A percentile compares a stretch with the other conserved stretches of the same genome.
Conservation (phyloP, 1,139 yeast genomes). For the Lodderomyces parapsilosis region DNA sequence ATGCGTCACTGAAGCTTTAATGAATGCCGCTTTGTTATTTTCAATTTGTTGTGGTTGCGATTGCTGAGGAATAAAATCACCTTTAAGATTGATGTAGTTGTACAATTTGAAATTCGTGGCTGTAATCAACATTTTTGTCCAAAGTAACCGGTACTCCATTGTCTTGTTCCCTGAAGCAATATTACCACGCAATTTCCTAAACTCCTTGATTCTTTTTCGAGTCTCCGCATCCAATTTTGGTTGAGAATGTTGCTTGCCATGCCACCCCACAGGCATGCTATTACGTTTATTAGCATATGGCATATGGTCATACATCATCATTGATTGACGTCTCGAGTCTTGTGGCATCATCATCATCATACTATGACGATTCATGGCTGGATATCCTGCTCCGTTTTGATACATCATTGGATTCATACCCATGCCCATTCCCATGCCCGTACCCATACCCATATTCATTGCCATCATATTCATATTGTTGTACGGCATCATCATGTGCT, state of each 20-base stretch:
- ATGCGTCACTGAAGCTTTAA: slow-evolving; percentile 43
- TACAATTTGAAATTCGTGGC: slow-evolving; percentile 44
- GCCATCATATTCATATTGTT: slow-evolving; percentile 3
- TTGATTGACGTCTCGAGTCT: slow-evolving; percentile 4
- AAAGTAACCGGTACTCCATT: slow-evolving; percentile 40
- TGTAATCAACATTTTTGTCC: slow-evolving; percentile 45
- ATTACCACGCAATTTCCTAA: slow-evolving; percentile 32
- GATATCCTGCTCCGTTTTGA: slow-evolving; percentile 20
- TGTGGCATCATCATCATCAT: slow-evolving; percentile 19
- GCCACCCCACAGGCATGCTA: slow-evolving; percentile 11
- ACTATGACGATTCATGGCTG: slow-evolving; percentile 21
- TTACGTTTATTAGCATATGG: slow-evolving; percentile 10
- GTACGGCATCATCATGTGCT: slow-evolving; percentile 1
- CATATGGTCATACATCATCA: slow-evolving; percentile 5
- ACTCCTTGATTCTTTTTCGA: slow-evolving; percentile 32
- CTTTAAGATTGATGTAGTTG: slow-evolving; percentile 45
- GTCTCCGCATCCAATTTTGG: slow-evolving; percentile 2
- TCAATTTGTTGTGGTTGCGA: slow-evolving; percentile 16
- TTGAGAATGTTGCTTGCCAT: slow-evolving; percentile 2
- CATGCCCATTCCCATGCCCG: slow-evolving; percentile 8
- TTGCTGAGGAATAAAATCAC: slow-evolving; percentile 30
- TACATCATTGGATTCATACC: slow-evolving; percentile 22
- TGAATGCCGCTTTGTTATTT: slow-evolving; percentile 35
- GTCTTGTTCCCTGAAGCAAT: slow-evolving; percentile 48
- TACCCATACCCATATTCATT: slow-evolving; percentile 5